Evolutionary conservation across 805 yeast genomes (phyloP), one percentile per base, ranked within the genome.

Genomic region (Starmerella sirachaensis): DNA sequence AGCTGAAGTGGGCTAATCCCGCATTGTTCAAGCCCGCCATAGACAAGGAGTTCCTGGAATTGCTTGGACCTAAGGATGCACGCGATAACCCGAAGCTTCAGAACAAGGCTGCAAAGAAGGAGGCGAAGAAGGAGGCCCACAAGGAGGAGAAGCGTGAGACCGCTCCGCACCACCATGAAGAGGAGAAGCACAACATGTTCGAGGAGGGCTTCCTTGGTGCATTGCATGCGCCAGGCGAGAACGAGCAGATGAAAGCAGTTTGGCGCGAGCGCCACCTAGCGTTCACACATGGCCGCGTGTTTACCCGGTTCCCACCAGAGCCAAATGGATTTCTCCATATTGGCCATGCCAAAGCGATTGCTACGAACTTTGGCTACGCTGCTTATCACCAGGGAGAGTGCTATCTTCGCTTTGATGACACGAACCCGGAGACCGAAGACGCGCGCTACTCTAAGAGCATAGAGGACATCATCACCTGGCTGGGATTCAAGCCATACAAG

Each of bases 351-450:
- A 91, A 91, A 63, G 98, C 98, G 36, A 88, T 91, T 57, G 81
- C 91, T 74, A 95, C 88, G 38, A 86, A 91, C 59, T 91, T 91
- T 61, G 99, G 99, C n/a, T 91, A 69, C 60, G 98, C 98, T 28
- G 78, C 80, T 56, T 78, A 65, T 62, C 68, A 85, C 58, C 70
- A 73, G 45, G 99, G 99, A 47, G 68, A 72, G 37, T 91, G 98
- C 61, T 84, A 85, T 58, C 69, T 91, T 59, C 73, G 99, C 59
- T 91, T 75, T 53, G 99, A 91, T 61, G 99, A 91, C 58, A 91
- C 99, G 23, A 91, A 91, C 55, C 99, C 99, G 1, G 98, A 91
- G 62, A 95, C 96, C 31, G 99, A 91, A 63, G 96, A 91, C 51
- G 95, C 85, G 50, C 74, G 74, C 38, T 91, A 80, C 58, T 84